phyloP scores from a whole-genome alignment of 495 filamentous ascomycete species.

The Trichoderma reesei region DNA sequence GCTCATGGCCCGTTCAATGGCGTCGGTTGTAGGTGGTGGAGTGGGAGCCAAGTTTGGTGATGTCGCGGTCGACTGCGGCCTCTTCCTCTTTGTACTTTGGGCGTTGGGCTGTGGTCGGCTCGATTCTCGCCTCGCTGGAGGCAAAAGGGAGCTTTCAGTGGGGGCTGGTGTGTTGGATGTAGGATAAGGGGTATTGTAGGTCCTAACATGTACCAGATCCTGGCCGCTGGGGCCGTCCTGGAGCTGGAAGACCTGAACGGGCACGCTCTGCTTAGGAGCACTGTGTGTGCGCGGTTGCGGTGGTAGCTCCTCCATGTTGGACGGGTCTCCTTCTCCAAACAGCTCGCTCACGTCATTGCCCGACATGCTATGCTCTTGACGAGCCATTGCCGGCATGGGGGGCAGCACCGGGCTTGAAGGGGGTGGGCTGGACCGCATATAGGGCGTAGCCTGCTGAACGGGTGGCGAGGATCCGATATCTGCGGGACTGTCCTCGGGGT shows the following conservation, averaged over 20 bases:
- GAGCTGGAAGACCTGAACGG: conserved; percentile 9
- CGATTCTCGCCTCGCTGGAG: not conserved
- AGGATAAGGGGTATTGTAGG: conserved; percentile 4
- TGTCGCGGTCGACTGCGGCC: not conserved
- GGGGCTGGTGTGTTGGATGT: not conserved
- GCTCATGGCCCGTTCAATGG: not conserved
- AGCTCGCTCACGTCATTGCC: conserved; percentile 58
- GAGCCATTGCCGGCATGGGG: conserved; percentile 40
- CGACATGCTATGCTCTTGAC: conserved; percentile 72
- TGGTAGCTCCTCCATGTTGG: conserved; percentile 17
- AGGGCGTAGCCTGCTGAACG: conserved; percentile 44
- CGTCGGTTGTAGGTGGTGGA: conserved; percentile 12
- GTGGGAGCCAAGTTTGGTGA: conserved; percentile 1
- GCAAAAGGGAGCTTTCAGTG: not conserved
- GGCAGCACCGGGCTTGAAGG: conserved; percentile 71
- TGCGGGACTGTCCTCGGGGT: conserved; percentile 43
- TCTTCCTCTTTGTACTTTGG: not conserved
- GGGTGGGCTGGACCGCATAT: conserved; percentile 39
- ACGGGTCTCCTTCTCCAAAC: conserved; percentile 31
- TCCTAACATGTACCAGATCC: conserved; percentile 10
- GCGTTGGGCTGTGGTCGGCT: not conserved
- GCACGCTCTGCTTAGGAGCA: conserved; percentile 9
- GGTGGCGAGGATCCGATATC: conserved; percentile 75
- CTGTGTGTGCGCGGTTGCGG: conserved; percentile 15
- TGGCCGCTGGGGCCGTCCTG: conserved; percentile 17